Base-by-base conservation (phyloP, 1,284 basidiomycete species). In the Singerocomus rubriflavus region DNA sequence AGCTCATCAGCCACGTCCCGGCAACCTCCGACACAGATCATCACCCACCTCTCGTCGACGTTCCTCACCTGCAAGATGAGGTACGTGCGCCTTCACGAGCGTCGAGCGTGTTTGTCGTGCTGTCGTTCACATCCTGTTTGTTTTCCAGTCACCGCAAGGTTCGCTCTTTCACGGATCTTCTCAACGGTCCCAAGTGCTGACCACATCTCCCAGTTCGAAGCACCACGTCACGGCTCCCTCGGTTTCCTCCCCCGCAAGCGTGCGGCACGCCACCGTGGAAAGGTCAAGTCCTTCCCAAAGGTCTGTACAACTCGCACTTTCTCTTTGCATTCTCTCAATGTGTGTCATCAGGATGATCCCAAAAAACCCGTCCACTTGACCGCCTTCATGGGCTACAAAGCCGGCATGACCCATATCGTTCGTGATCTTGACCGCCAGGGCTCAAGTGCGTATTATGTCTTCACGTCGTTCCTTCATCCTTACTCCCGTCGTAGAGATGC, bases 281-380 rank as follows among this genome's bases (percentile, higher is more conserved):
- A 94, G 82, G 93, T 96, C 75, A 98, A 98, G 85, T 85, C 93
- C 57, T 98, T 98, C 86, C 94, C 95, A 69, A 93, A 87, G 85
- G 91, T 91, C 50, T 33, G 80, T 65, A 13, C 5, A 42, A 34
- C 16, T 17, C 21, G 14, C 10, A 11, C 2, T 32, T 44, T 44
- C 3, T 4, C 26, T 32, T 40, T 12, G 21, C 46, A 14, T 36
- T 26, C 48, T 43, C 53, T 55, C 34, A 53, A 17, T 48, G 21
- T 48, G 21, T 45, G 8, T 37, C 57, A 54, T 42, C 68, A 97
- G 94, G 97, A 99, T 85, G 96, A 99, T 82, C 84, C 93, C 74
- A 98, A 95, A 85, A 98, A 98, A 79, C 94, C 93, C 52, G 93
- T 98, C 58, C 97, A 99, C 79, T 84, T 99, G 74, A 99, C 97